A percentile compares a stretch with the other conserved stretches of the same genome.
These are phyloP conservation scores for Datura wrightii DNA, from an alignment of 257 asterid genomes.

Conservation along the genomic window DNA sequence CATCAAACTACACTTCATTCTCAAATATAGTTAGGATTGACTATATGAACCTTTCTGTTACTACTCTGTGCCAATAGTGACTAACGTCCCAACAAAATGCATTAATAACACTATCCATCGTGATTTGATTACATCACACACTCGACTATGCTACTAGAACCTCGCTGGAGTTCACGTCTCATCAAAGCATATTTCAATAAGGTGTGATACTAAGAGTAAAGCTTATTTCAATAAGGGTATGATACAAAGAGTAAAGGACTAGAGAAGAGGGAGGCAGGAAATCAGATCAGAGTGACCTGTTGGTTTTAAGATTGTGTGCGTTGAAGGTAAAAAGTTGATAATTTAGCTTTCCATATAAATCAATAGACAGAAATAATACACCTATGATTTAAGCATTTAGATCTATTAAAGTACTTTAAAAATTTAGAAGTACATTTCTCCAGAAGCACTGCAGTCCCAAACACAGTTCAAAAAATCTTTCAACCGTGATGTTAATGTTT, in stretches of 20 bases:
- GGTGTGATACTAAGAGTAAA: not conserved
- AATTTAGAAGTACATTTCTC: not conserved
- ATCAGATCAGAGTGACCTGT: no score
- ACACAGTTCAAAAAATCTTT: not conserved
- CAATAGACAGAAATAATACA: not conserved
- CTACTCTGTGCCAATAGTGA: not conserved
- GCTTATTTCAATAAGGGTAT: not conserved
- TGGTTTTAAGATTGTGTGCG: not conserved
- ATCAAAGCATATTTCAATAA: not conserved
- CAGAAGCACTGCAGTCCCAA: not conserved
- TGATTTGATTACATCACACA: conserved; percentile 10
- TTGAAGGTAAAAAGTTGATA: not conserved
- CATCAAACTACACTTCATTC: not conserved
- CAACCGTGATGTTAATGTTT: not conserved
- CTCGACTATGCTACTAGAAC: not conserved
- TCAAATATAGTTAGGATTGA: not conserved
- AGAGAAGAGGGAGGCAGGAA: not conserved
- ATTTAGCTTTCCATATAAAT: not conserved
- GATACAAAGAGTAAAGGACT: not conserved
- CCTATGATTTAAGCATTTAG: not conserved
- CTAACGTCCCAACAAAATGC: not conserved
- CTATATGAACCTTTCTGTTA: not conserved
- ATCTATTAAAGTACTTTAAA: not conserved
- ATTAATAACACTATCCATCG: not conserved
- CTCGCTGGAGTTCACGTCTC: not conserved